These are phyloP conservation scores for Talaromyces stipitatus DNA, from an alignment of 495 filamentous ascomycete species.

Conservation along the genomic window DNA sequence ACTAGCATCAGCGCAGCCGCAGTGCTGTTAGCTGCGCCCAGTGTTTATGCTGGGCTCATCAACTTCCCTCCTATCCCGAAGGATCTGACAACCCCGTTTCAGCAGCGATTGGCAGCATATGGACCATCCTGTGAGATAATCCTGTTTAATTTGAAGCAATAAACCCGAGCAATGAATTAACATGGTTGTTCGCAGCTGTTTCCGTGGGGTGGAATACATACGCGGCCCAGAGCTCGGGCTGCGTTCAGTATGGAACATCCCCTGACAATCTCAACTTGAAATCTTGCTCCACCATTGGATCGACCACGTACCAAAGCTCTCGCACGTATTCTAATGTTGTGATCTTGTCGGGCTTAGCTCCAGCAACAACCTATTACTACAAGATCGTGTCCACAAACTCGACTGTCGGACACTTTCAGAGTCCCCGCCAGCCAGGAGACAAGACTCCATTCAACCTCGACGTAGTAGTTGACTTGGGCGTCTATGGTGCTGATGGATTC, in stretches of 20 bases:
- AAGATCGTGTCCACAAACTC: slow-evolving; percentile 51
- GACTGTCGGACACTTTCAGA: slow-evolving; percentile 46
- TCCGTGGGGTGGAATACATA: slow-evolving; percentile 52
- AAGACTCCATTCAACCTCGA: slow-evolving; percentile 36
- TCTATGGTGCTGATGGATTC: slow-evolving; percentile 50
- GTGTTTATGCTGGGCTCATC: slow-evolving; percentile 27
- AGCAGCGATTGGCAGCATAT: slow-evolving; percentile 51
- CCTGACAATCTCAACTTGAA: slow-evolving; percentile 15
- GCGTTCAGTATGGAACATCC: slow-evolving; percentile 38
- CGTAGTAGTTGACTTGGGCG: slow-evolving; percentile 47
- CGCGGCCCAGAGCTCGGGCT: slow-evolving; percentile 23
- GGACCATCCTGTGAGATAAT: slow-evolving; percentile 41
- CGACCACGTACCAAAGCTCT: slow-evolving; percentile 42
- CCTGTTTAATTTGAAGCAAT: neutral
- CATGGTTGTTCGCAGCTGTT: slow-evolving; percentile 28
- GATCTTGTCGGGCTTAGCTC: slow-evolving; percentile 28
- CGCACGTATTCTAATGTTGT: slow-evolving; percentile 46
- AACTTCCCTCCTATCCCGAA: slow-evolving; percentile 44
- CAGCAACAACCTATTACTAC: slow-evolving; percentile 47
- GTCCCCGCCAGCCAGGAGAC: slow-evolving; percentile 43
- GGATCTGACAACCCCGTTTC: slow-evolving; percentile 49
- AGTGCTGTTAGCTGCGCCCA: slow-evolving; percentile 34
- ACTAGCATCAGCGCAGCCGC: neutral
- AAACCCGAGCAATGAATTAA: neutral
- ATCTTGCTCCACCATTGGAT: slow-evolving; percentile 24